A percentile compares a stretch with the other conserved stretches of the same genome.
These are phyloP conservation scores for Fonsecaea nubica DNA, from an alignment of 2,329 filamentous ascomycete genomes.

Conservation along the genomic window DNA sequence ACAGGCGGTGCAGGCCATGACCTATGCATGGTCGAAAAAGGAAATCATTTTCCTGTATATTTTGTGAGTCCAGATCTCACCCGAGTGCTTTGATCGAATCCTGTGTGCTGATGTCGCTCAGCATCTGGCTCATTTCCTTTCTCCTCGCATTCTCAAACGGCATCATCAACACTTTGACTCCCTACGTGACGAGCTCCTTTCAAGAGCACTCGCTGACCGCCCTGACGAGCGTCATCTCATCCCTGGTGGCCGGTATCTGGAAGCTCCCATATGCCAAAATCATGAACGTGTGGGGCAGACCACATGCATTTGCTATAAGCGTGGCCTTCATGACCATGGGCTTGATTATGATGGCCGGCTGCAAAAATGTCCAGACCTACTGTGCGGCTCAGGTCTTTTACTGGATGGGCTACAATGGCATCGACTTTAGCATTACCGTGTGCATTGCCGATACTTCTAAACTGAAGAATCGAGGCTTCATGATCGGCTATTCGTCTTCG, in stretches of 20 bases:
- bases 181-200: conserved; percentile 59
- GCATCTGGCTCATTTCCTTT: no score
- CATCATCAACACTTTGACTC: no score
- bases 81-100: no score
- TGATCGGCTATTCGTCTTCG: conserved; percentile 24
- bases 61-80: no score
- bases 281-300: conserved; percentile 67
- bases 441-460: conserved; percentile 46
- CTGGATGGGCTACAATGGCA: conserved; percentile 43
- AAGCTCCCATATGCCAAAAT: conserved; percentile 67
- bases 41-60: no score
- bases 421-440: conserved; percentile 41
- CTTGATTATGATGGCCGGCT: conserved; percentile 66
- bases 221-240: conserved; percentile 60
- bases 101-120: no score
- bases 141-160: no score
- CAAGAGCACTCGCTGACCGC: conserved; percentile 59
- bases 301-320: conserved; percentile 59
- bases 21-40: no score
- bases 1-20: no score
- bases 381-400: conserved; percentile 67
- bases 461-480: conserved; percentile 33
- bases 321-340: conserved; percentile 51
- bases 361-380: conserved; percentile 64
- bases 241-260: conserved; percentile 60